phyloP scores from a whole-genome alignment of 2,329 filamentous ascomycete genomes.

The Neofusicoccum kwambonambiense region DNA sequence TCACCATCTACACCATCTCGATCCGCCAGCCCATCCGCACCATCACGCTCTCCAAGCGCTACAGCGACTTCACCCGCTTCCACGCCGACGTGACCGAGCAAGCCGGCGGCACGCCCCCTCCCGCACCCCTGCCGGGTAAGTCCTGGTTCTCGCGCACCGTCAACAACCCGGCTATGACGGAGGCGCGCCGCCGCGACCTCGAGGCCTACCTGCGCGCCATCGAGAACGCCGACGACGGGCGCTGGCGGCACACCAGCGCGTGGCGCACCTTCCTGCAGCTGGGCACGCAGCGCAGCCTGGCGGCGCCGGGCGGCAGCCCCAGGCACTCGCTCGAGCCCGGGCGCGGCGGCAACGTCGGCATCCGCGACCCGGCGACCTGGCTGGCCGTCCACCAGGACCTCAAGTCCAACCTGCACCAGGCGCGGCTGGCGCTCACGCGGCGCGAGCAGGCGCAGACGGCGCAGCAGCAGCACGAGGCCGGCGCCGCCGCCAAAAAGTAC shows the following conservation, averaged over 20 bases:
- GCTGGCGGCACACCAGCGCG: constrained; percentile 71
- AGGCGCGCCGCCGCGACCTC: constrained; percentile 65
- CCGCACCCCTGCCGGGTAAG: constrained; percentile 67
- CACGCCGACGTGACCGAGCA: constrained; percentile 61
- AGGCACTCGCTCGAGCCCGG: not conserved
- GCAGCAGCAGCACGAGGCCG: constrained; percentile 65
- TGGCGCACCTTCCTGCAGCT: constrained; percentile 76
- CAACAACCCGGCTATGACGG: constrained; percentile 66
- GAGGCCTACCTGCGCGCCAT: constrained; percentile 72
- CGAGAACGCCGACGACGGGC: constrained; percentile 68
- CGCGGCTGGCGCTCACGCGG: constrained; percentile 63
- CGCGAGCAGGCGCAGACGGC: constrained; percentile 63
- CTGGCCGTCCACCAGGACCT: constrained; percentile 73
- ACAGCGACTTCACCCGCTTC: constrained; percentile 73
- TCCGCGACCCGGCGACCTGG: constrained; percentile 52
- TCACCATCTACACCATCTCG: constrained; percentile 76
- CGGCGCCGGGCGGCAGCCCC: not conserved
- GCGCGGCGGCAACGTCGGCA: constrained; percentile 5
- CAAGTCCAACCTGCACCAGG: constrained; percentile 68
- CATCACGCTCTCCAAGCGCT: constrained; percentile 75
- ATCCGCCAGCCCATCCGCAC: constrained; percentile 73
- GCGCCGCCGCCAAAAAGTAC: constrained; percentile 71
- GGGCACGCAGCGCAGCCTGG: constrained; percentile 20
- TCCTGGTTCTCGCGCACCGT: constrained; percentile 67
- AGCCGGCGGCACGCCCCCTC: constrained; percentile 65